Evolutionary conservation across 768 basidiomycete genomes (phyloP).

Genomic region (Tulasnella sp.): DNA sequence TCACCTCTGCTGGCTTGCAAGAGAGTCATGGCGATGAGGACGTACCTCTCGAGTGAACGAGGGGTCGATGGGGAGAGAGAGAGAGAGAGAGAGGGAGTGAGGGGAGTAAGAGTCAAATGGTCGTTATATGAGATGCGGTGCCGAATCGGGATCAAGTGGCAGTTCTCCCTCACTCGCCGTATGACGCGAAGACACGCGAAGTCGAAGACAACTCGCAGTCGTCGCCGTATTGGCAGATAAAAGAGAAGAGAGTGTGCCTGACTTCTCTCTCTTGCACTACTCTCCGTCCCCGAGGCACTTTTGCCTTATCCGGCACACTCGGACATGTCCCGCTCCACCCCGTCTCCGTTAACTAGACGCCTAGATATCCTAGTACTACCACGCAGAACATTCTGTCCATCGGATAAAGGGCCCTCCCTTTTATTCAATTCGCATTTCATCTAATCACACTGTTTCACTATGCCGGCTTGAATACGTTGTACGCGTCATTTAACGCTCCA

Average conservation of each 20-base stretch:
- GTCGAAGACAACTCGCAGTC: too few relatives aligned
- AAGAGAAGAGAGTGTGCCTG: too few relatives aligned
- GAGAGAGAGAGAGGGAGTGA: not conserved
- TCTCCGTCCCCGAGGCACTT: not conserved
- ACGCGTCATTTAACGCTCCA: slow-evolving; percentile 52
- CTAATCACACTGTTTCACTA: not conserved
- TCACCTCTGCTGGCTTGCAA: not conserved
- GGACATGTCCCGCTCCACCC: not conserved
- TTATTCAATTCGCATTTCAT: not conserved
- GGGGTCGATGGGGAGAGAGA: not conserved
- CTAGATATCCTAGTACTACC: not conserved
- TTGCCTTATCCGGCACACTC: not conserved
- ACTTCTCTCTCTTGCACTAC: too few relatives aligned
- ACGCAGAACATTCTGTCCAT: not conserved
- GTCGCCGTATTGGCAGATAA: too few relatives aligned
- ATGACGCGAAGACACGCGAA: too few relatives aligned
- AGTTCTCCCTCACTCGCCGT: too few relatives aligned
- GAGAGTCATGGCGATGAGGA: not conserved
- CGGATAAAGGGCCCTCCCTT: not conserved
- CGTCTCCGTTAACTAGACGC: not conserved
- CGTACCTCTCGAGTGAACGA: not conserved
- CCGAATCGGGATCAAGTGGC: too few relatives aligned
- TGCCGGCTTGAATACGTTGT: slow-evolving; percentile 1
- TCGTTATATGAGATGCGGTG: too few relatives aligned
- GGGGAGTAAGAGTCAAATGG: not conserved